Base-by-base conservation (phyloP, 2,329 filamentous ascomycete species). In the Elsinoe ampelina region DNA sequence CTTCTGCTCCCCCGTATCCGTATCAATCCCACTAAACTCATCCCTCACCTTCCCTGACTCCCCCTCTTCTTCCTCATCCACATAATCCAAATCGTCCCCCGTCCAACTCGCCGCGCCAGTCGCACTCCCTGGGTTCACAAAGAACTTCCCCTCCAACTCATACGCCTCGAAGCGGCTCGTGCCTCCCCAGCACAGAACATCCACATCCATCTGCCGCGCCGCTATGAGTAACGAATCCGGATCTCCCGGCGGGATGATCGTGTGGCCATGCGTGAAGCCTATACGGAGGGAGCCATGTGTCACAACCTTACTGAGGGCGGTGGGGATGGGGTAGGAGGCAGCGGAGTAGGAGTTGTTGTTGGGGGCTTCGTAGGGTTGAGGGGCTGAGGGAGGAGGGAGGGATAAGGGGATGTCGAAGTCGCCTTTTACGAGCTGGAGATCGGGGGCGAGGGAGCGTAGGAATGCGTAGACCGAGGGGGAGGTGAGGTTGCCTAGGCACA, bases 111-210 rank as follows among this genome's bases (percentile, higher is more conserved):
- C 79, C 1, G 83, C 83, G 0, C 83, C 83, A 2, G 83, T 86
- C 2, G 82, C 83, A 68, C 80, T 84, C 26, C 83, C 83, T 0
- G 83, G 83, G 63, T 86, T 86, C 54, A 86, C 77, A 66, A 86
- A 86, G 72, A 86, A 86, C 64, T 84, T 83, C 38, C 83, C 83
- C 67, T 86, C 83, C 75, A 86, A 77, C 71, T 86, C 83, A 66
- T 86, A 86, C 8, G 83, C 83, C 69, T 86, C 83, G 62, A 86
- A 86, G 57, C 80, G 78, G 71, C 85, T 83, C 4, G 83, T 86
- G 12, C 83, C 83, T 36, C 82, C 84, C 83, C 83, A 86, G 54
- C 86, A 74, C 60, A 86, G 66, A 32, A 86, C 78, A 69, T 86
- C 83, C 1, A 86, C 83, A 64, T 86, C 83, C 82, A 86, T 85